A percentile compares a stretch with the other conserved stretches of the same genome.
Evolutionary conservation across 2,329 filamentous ascomycete genomes (phyloP).

Genomic region (Calycina herbarum): DNA sequence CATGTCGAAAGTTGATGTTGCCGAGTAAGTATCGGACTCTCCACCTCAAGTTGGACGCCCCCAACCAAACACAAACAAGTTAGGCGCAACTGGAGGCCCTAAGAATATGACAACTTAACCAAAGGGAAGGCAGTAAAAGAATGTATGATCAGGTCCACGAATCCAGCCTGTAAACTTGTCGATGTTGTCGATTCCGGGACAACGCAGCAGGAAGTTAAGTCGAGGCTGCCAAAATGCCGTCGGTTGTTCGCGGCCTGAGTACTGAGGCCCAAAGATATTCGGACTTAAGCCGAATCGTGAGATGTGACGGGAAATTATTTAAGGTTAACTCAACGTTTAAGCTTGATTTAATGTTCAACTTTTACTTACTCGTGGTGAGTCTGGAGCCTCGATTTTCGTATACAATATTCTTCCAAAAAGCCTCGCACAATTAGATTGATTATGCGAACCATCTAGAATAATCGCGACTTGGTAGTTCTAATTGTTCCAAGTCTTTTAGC

Average conservation of each 20-base stretch:
- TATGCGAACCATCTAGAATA: no score
- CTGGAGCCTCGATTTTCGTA: no score
- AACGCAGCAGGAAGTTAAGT: not conserved
- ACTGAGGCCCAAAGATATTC: no score
- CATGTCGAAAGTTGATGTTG: slow-evolving; percentile 20
- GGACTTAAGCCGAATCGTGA: not conserved
- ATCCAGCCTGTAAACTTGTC: slow-evolving; percentile 7
- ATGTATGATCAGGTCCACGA: slow-evolving; percentile 11
- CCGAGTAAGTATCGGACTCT: not conserved
- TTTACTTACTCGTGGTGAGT: no score
- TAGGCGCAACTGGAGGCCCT: not conserved
- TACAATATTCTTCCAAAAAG: no score
- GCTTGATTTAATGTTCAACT: not conserved
- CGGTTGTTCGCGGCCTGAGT: not conserved
- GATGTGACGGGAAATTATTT: not conserved
- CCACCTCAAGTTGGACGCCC: not conserved
- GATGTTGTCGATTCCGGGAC: slow-evolving; percentile 13
- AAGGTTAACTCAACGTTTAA: not conserved
- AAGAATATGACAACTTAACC: not conserved
- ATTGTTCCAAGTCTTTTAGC: no score
- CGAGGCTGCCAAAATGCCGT: not conserved
- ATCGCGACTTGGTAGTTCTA: no score
- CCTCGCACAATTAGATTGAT: no score
- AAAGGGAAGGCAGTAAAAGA: slow-evolving; percentile 5
- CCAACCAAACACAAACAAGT: slow-evolving; percentile 2